Evolutionary conservation across 805 yeast genomes (phyloP).

Genomic region (Yamadazyma endophytica): DNA sequence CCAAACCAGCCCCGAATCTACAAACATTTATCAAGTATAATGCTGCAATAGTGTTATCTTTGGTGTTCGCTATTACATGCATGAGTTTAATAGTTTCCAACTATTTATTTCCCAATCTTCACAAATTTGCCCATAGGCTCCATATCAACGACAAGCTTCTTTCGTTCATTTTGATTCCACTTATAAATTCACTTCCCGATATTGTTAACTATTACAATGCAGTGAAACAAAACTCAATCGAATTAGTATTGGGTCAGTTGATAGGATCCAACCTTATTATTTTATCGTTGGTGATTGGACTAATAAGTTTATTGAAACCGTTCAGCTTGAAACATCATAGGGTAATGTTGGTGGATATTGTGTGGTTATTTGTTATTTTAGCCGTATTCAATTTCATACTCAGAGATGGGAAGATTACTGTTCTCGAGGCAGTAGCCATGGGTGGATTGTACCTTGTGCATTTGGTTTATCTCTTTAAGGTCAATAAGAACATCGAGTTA

Average conservation of each 20-base stretch:
- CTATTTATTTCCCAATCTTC: slow-evolving; percentile 27
- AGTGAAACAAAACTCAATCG: slow-evolving; percentile 22
- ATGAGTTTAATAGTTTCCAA: slow-evolving; percentile 32
- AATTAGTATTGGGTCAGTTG: slow-evolving; percentile 34
- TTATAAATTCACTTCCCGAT: slow-evolving; percentile 36
- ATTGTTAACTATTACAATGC: slow-evolving; percentile 30
- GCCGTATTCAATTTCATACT: slow-evolving; percentile 23
- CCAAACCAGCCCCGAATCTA: not conserved
- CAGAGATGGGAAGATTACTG: slow-evolving; percentile 31
- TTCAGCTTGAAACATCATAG: slow-evolving; percentile 17
- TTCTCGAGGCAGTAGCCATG: slow-evolving; percentile 26
- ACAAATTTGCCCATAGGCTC: slow-evolving; percentile 19
- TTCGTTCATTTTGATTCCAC: slow-evolving; percentile 31
- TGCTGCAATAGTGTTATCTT: slow-evolving; percentile 8
- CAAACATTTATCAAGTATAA: slow-evolving; percentile 2
- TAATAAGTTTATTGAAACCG: slow-evolving; percentile 22
- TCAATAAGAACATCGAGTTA: slow-evolving; percentile 13
- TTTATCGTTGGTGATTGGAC: slow-evolving; percentile 31
- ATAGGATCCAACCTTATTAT: slow-evolving; percentile 32
- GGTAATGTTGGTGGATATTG: slow-evolving; percentile 21
- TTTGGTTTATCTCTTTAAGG: slow-evolving; percentile 17
- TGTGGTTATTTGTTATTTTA: slow-evolving; percentile 25
- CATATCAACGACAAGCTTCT: slow-evolving; percentile 25
- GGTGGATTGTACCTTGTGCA: slow-evolving; percentile 18
- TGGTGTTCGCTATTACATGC: slow-evolving; percentile 17